phyloP scores from a whole-genome alignment of 441 rosid genomes.

The Erodium trifolium region DNA sequence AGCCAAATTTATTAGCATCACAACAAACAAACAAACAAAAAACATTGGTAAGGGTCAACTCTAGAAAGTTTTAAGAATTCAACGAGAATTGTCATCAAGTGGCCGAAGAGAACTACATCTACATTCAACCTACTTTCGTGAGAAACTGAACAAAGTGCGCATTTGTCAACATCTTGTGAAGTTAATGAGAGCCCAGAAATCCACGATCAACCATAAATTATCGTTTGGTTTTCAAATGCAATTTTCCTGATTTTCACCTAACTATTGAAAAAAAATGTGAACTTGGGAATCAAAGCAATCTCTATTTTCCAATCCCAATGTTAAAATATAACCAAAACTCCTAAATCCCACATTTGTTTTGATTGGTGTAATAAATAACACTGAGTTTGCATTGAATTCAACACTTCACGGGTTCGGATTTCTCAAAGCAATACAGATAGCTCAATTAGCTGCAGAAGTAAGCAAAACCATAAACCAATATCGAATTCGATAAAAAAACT shows the following conservation, averaged over 20 bases:
- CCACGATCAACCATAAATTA: not conserved
- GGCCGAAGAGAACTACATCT: no score
- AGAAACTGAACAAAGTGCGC: not conserved
- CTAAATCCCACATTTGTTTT: not conserved
- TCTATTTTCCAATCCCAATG: not conserved
- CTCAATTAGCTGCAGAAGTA: no score
- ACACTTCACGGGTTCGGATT: not conserved
- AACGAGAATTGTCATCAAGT: no score
- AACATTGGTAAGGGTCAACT: not conserved
- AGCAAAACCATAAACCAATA: no score
- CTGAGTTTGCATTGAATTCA: not conserved
- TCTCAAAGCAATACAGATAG: not conserved
- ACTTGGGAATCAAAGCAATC: not conserved
- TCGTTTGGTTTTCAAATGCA: not conserved
- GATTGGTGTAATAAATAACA: not conserved
- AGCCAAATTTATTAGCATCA: conserved; percentile 1
- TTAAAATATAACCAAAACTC: not conserved
- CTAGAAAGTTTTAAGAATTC: not conserved
- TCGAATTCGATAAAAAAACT: not conserved
- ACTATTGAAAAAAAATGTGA: not conserved
- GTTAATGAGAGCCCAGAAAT: not conserved
- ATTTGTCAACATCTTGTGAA: not conserved
- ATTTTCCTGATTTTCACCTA: not conserved
- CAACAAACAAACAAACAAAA: not conserved
- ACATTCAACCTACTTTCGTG: not conserved